Percentiles rank a stretch among this genome's conserved stretches.
These are phyloP conservation scores for Barbarea vulgaris DNA, from an alignment of 345 rosid species.

Conservation along the genomic window DNA sequence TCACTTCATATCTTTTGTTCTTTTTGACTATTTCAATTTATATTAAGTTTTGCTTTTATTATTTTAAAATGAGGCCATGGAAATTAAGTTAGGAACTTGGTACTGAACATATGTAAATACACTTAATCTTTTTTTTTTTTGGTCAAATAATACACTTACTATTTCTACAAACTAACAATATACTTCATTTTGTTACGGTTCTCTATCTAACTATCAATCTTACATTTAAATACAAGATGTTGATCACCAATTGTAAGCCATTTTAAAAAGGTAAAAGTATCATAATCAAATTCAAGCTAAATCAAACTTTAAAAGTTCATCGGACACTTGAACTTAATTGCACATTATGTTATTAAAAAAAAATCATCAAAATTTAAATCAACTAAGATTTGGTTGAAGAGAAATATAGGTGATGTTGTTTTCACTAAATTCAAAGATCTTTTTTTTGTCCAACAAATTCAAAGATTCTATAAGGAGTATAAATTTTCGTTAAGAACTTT, in stretches of 20 bases:
- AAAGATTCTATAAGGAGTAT: conserved; percentile 31
- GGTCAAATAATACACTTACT: too few species aligned
- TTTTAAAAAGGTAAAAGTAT: background rate
- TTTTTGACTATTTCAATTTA: background rate
- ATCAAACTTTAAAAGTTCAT: background rate
- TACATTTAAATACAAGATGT: background rate
- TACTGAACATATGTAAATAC: background rate
- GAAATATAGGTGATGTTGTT: conserved; percentile 18
- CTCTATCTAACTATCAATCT: background rate
- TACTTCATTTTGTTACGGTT: background rate
- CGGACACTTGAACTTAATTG: background rate
- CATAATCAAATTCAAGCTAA: background rate
- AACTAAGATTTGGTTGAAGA: background rate
- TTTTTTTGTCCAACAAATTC: conserved; percentile 22
- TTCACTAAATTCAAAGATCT: conserved; percentile 21
- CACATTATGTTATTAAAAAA: background rate
- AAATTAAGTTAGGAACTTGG: background rate
- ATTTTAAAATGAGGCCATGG: background rate
- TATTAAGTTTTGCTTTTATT: background rate
- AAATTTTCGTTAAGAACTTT: conserved; percentile 26
- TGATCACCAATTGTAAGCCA: background rate
- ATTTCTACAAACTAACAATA: background rate
- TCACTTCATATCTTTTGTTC: background rate
- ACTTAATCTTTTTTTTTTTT: too few species aligned
- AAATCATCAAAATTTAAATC: background rate